Evolutionary conservation across 225 moss, liverwort and hornwort genomes (phyloP).

Genomic region (Pseudisothecium myosuroides): DNA sequence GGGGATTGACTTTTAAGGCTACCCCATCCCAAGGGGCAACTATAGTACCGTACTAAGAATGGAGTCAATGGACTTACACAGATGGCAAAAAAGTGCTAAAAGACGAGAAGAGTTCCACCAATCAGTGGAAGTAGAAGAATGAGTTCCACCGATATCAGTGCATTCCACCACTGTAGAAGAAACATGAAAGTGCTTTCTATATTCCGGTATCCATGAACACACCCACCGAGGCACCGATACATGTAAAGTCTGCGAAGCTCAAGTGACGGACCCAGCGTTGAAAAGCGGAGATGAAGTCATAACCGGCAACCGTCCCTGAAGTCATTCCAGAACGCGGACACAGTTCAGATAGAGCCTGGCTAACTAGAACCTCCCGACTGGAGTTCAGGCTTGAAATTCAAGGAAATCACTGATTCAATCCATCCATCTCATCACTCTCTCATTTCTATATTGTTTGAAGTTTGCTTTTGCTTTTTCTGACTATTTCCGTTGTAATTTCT

Average conservation of each 20-base stretch:
- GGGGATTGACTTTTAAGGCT: not conserved
- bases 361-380: not conserved
- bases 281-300: too few species aligned
- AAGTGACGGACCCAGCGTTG: too few species aligned
- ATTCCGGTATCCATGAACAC: not conserved
- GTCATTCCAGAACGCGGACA: not conserved
- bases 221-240: too few species aligned
- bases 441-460: not conserved
- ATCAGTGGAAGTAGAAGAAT: not conserved
- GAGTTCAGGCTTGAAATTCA: not conserved
- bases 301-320: not conserved
- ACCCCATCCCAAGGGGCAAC: not conserved
- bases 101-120: not conserved
- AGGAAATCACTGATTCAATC: not conserved
- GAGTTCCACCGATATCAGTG: rapidly evolving
- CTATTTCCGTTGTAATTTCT: not conserved
- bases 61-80: not conserved
- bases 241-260: too few species aligned
- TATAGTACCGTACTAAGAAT: rapidly evolving
- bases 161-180: not conserved
- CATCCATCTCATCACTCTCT: not conserved
- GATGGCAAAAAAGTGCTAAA: rapidly evolving
- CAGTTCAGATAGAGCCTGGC: not conserved
- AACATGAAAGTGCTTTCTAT: not conserved
- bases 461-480: not conserved